These are phyloP conservation scores for Nigrograna mackinnonii DNA, from an alignment of 2,329 filamentous ascomycete species.

Conservation along the genomic window DNA sequence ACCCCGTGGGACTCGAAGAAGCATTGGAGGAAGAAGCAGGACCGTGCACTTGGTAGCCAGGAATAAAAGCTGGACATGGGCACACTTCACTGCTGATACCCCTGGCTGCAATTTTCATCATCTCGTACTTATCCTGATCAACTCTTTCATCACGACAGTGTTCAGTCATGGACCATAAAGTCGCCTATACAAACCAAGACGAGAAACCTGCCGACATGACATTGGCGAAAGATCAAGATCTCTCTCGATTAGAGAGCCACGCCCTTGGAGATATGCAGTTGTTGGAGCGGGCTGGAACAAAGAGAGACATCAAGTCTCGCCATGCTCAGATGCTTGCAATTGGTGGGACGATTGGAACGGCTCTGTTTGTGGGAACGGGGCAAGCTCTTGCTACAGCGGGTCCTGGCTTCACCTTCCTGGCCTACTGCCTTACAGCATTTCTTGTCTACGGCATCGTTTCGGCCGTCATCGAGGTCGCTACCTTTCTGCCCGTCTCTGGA, in stretches of 20 bases:
- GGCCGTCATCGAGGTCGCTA: constrained; percentile 50
- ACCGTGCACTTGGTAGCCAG: too few species aligned
- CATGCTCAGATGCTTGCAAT: constrained; percentile 22
- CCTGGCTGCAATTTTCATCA: too few species aligned
- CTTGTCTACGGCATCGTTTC: constrained; percentile 53
- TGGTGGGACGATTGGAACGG: constrained; percentile 20
- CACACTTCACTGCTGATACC: too few species aligned
- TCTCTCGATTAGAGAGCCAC: constrained; percentile 4
- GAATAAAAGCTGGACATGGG: too few species aligned
- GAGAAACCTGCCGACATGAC: background rate
- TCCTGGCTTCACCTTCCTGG: constrained; percentile 50
- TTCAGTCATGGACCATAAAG: too few species aligned
- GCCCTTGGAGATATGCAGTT: constrained; percentile 4
- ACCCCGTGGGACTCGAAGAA: too few species aligned
- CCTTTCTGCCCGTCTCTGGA: constrained; percentile 61
- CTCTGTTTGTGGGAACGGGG: constrained; percentile 47
- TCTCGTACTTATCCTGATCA: too few species aligned
- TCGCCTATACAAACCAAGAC: too few species aligned
- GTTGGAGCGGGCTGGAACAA: constrained; percentile 5
- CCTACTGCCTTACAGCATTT: constrained; percentile 47
- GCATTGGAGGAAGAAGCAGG: too few species aligned
- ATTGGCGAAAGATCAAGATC: background rate
- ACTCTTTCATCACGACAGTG: too few species aligned
- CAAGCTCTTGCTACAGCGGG: constrained; percentile 42
- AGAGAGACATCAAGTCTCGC: constrained; percentile 22